Percentiles rank a stretch among this genome's conserved stretches.
Conservation (phyloP, 129 eudicot genomes). For the Saussurea involucrata region DNA sequence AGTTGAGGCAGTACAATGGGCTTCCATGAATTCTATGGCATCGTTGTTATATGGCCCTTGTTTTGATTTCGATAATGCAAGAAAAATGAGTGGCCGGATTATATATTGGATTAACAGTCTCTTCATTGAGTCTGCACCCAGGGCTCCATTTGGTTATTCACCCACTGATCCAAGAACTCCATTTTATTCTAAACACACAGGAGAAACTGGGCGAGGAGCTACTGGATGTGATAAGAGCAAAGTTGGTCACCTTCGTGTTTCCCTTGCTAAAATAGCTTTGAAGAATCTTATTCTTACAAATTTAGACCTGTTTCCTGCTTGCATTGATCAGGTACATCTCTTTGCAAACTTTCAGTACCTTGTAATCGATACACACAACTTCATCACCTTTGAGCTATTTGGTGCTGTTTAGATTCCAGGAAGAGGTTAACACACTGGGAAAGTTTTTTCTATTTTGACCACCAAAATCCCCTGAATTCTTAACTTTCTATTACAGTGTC, state of each 20-base stretch:
- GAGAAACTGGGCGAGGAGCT: conserved; percentile 61
- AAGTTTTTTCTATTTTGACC: background rate
- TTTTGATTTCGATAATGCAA: conserved; percentile 84
- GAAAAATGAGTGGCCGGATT: conserved; percentile 93
- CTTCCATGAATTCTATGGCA: conserved; percentile 96
- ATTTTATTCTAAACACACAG: conserved; percentile 56
- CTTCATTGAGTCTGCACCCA: conserved; percentile 76
- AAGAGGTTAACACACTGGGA: background rate
- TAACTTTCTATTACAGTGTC: background rate
- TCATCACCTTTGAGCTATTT: conserved; percentile 6
- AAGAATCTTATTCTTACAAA: conserved; percentile 87
- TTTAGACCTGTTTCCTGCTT: conserved; percentile 91
- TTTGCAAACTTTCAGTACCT: background rate
- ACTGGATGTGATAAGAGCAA: conserved; percentile 68
- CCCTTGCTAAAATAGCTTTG: conserved; percentile 83
- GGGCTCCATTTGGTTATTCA: conserved; percentile 75
- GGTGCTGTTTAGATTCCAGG: background rate
- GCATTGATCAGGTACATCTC: conserved; percentile 83
- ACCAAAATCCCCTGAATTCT: background rate
- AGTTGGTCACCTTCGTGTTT: conserved; percentile 69
- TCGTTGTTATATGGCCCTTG: conserved; percentile 92
- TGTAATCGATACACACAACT: background rate
- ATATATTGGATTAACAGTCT: conserved; percentile 94
- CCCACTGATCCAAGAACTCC: conserved; percentile 90
- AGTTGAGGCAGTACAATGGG: conserved; percentile 94